A percentile compares a stretch with the other conserved stretches of the same genome.
Conservation (phyloP, 192 early-diverging fungal genomes). For the Backusella tuberculispora region DNA sequence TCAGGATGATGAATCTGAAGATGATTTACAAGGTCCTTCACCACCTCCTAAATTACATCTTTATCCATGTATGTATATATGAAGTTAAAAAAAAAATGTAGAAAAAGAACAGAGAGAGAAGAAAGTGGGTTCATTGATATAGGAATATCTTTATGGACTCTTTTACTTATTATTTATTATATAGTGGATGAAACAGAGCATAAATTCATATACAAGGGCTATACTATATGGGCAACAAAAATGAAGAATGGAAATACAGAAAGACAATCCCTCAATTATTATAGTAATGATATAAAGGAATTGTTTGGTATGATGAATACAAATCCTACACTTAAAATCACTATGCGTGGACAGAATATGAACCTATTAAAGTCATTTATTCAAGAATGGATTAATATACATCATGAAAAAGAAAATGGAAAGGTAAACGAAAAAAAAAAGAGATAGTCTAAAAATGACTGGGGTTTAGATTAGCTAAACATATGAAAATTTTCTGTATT, state of each 20-base stretch:
- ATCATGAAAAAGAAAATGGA: slow-evolving; percentile 33
- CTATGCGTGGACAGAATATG: slow-evolving; percentile 17
- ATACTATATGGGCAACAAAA: slow-evolving; percentile 8
- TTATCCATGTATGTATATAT: slow-evolving; percentile 27
- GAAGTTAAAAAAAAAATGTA: background rate
- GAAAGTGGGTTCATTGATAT: too few relatives aligned
- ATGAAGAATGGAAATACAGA: background rate
- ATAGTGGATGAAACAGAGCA: slow-evolving; percentile 8
- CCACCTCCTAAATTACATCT: slow-evolving; percentile 22
- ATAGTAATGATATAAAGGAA: background rate
- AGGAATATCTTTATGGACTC: too few relatives aligned
- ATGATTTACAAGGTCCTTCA: background rate
- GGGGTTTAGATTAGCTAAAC: background rate
- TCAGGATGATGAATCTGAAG: background rate
- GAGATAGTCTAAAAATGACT: background rate
- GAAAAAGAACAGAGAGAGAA: background rate
- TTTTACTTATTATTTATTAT: background rate
- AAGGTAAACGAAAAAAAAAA: slow-evolving; percentile 24
- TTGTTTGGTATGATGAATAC: slow-evolving; percentile 12
- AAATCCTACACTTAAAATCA: slow-evolving; percentile 5
- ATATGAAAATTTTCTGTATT: background rate
- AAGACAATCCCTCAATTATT: background rate
- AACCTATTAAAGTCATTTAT: slow-evolving; percentile 14
- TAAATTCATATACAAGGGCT: slow-evolving; percentile 25
- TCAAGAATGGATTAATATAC: slow-evolving; percentile 34